Evolutionary conservation across 352 stramenopile genomes (phyloP), one percentile per base, ranked within the genome.

Genomic region (Globisporangium megalacanthum): DNA sequence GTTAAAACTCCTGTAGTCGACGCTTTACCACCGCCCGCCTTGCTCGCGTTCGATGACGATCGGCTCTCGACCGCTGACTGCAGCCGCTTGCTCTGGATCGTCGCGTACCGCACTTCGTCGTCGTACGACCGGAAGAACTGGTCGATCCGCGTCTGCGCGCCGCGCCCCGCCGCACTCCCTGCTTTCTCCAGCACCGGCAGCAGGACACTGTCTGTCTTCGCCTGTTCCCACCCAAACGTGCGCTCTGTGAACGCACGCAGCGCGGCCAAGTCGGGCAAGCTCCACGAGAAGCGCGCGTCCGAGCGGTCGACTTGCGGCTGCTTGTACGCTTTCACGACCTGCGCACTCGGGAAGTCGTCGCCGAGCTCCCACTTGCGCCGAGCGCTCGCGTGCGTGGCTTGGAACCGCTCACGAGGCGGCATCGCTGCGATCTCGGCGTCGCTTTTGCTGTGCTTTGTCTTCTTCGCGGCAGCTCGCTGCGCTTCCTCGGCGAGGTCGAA

Each of bases 61-160:
- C 72, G 61, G 15, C 70, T 72, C 37, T 75, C 71, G 7, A 98
- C 81, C n/a, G 89, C 91, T 8, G 68, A 81, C 31, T 78, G 79
- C 31, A 98, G 70, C 10, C 92, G 77, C 60, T 97, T 97, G 51
- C 87, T 97, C 41, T 79, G 72, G 51, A 95, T 91, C 58, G 96
- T 87, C 2, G 95, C 96, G 64, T 98, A 98, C 60, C 94, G 96
- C 5, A 98, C 88, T 60, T 97, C 86, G 69, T 99, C 95, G 50
- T 99, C 84, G 68, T 99, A 99, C 20, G 75, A 89, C 61, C 94
- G 97, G 62, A 98, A 99, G 53, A 97, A 98, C 10, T 86, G 85
- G 64, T 99, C 96, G 37, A 99, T 87, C 14, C 95, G 76, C 6
- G 84, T 97, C 70, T 99, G 96, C 10, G 84, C 60, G 2, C 77